phyloP scores from a whole-genome alignment of 805 yeast genomes.

The Myxozyma melibiosi region DNA sequence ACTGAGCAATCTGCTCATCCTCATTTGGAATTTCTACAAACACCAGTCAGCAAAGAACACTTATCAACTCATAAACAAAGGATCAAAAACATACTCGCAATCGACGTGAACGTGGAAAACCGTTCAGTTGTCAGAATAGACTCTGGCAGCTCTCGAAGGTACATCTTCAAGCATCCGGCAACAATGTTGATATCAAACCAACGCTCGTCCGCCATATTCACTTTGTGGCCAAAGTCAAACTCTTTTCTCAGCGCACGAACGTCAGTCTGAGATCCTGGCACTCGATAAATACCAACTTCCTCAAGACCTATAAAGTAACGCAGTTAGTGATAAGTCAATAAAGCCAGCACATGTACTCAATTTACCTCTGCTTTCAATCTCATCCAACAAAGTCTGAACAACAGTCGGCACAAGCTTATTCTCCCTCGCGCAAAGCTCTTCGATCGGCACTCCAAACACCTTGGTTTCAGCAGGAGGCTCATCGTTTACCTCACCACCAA shows the following conservation, averaged over 20 bases:
- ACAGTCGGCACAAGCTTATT: slow-evolving; percentile 62
- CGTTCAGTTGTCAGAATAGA: slow-evolving; percentile 73
- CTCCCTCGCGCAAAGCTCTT: slow-evolving; percentile 74
- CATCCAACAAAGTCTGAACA: slow-evolving; percentile 65
- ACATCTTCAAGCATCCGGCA: slow-evolving; percentile 82
- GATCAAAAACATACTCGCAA: slow-evolving; percentile 57
- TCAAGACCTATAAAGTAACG: slow-evolving; percentile 57
- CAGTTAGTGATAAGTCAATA: neutral
- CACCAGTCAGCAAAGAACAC: neutral
- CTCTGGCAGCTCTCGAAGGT: slow-evolving; percentile 83
- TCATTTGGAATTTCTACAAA: slow-evolving; percentile 15
- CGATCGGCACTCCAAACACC: slow-evolving; percentile 87
- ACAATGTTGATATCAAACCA: slow-evolving; percentile 83
- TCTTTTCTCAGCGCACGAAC: slow-evolving; percentile 56
- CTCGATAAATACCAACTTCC: slow-evolving; percentile 87
- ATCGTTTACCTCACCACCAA: neutral
- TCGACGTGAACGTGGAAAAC: slow-evolving; percentile 63
- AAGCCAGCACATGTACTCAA: neutral
- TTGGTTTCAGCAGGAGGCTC: slow-evolving; percentile 26
- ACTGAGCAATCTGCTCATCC: slow-evolving; percentile 13
- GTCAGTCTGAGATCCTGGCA: slow-evolving; percentile 64
- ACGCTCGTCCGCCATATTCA: slow-evolving; percentile 54
- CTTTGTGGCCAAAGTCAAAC: slow-evolving; percentile 53
- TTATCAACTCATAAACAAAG: neutral
- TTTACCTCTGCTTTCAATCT: slow-evolving; percentile 67